phyloP scores from a whole-genome alignment of 2,329 filamentous ascomycete genomes.

The Falciphora oryzae region DNA sequence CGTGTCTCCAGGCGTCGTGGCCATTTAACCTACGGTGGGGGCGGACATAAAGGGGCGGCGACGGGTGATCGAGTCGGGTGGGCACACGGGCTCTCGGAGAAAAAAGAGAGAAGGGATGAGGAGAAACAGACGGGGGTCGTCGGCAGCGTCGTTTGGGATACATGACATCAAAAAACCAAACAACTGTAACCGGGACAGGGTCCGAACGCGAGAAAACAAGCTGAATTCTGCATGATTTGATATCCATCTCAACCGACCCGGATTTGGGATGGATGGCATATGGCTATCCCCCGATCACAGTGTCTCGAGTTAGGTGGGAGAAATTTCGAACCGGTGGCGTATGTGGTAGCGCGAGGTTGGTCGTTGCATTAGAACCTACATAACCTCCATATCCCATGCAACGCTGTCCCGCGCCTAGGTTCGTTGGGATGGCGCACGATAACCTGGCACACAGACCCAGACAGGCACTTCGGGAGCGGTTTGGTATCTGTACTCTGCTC shows the following conservation, averaged over 20 bases:
- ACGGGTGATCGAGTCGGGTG: background rate
- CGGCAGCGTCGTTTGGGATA: background rate
- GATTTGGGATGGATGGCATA: background rate
- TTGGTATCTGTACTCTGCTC: background rate
- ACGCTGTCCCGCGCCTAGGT: background rate
- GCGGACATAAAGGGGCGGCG: background rate
- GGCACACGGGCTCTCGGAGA: background rate
- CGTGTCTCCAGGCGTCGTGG: background rate
- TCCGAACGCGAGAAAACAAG: background rate
- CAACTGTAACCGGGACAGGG: background rate
- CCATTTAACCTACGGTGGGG: background rate
- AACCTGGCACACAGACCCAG: too few species aligned
- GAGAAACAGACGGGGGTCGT: background rate
- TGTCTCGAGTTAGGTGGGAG: too few species aligned
- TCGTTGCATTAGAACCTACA: too few species aligned
- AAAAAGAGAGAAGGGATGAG: background rate
- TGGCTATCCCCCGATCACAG: background rate
- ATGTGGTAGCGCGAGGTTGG: too few species aligned
- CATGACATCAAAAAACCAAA: background rate
- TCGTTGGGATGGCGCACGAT: too few species aligned
- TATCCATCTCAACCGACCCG: background rate
- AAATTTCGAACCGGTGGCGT: background rate
- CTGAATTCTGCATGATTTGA: background rate
- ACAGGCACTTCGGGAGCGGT: background rate
- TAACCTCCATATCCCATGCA: background rate